Base-by-base conservation (phyloP, 2,329 filamentous ascomycete genomes). In the Trichothecium sympodiale region DNA sequence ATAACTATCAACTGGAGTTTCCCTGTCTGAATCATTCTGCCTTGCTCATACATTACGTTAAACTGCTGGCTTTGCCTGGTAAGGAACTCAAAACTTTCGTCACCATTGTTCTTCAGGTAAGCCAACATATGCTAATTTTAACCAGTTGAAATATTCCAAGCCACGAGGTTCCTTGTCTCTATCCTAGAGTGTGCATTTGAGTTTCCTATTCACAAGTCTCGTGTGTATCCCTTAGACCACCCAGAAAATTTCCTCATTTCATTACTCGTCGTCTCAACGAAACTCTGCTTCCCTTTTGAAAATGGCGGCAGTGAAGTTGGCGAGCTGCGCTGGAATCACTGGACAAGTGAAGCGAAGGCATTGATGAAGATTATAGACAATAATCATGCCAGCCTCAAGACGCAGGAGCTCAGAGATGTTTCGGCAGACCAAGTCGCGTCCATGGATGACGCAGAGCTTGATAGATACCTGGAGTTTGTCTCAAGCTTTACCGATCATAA, bases 221-320 rank as follows among this genome's bases (percentile, higher is more conserved):
- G 59, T 40, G 57, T 65, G 40, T 57, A 65, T 17, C 57, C 71
- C 8, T 58, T 78, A 13, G 65, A 76, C 34, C 71, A 81, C 42
- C 86, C 91, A 0, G 91, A 96, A 49, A 64, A 83, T 5, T 72
- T 83, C 30, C 60, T 95, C 1, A 65, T 86, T 37, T 68, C 78
- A 4, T 61, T 85, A 4, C 55, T 94, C 4, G 63, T 94, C 3
- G 67, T 94, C 12, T 76, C 82, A 4, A 77, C 81, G 4, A 95
- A 95, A 48, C 55, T 94, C 3, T 65, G 82, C 15, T 87, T 85
- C 47, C 85, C 89, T 0, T 75, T 94, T 31, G 76, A 85, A 47
- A 61, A 63, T 16, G 48, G 65, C 44, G 70, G 10, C 20, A 25
- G 20, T 25, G 20, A 25, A 25, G 6, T 10, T 25, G 10, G 10